Evolutionary conservation across 1,284 basidiomycete species (phyloP).

Genomic region (Moesziomyces parantarcticus): DNA sequence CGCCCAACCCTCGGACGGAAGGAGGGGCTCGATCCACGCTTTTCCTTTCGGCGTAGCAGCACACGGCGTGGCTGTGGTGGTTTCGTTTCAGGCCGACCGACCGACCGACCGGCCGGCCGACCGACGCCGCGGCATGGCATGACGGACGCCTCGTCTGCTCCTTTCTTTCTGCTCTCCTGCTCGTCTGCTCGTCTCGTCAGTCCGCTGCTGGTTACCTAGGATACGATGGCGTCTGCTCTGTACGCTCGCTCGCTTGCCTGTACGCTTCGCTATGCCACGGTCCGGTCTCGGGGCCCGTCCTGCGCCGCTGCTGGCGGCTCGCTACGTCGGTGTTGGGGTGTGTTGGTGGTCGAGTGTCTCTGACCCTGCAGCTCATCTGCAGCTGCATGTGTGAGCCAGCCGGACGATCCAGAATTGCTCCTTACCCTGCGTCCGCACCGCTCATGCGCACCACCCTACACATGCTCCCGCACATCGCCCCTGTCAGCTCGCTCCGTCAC

Average conservation of each 20-base stretch:
- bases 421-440: slow-evolving; percentile 9
- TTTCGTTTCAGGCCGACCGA: not conserved
- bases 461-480: not conserved
- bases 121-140: not conserved
- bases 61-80: slow-evolving; percentile 28
- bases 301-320: not conserved
- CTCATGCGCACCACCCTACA: not conserved
- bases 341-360: slow-evolving; percentile 7
- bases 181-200: too few relatives aligned
- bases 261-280: too few relatives aligned
- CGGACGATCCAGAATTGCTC: slow-evolving; percentile 14
- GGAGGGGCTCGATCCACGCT: slow-evolving; percentile 22
- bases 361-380: slow-evolving; percentile 25
- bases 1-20: too few relatives aligned
- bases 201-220: too few relatives aligned
- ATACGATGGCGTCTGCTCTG: not conserved
- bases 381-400: slow-evolving; percentile 10
- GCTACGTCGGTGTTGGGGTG: not conserved
- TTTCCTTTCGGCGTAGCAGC: not conserved
- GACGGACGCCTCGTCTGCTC: not conserved
- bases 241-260: slow-evolving; percentile 1
- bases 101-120: too few relatives aligned
- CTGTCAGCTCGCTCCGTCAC: slow-evolving; percentile 19
- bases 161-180: not conserved
- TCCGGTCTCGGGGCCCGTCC: not conserved